phyloP scores from a whole-genome alignment of 2,329 filamentous ascomycete genomes.

The Colletotrichum nymphaeae region DNA sequence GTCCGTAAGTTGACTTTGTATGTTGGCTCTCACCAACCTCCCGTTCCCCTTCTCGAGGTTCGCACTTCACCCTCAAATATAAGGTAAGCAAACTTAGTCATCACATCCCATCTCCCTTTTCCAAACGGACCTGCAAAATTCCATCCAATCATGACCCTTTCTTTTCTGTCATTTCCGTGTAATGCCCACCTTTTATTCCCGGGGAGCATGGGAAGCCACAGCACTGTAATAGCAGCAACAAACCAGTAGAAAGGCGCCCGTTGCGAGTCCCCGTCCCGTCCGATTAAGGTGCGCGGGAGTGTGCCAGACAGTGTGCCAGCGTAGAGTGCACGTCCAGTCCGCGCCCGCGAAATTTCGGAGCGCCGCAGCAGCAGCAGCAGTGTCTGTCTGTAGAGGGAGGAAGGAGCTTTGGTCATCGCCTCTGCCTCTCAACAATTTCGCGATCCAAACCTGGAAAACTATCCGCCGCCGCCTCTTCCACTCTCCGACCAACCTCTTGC shows the following conservation, averaged over 20 bases:
- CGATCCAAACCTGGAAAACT: not conserved
- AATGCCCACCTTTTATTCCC: not conserved
- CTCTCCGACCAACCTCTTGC: not conserved
- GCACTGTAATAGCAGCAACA: not conserved
- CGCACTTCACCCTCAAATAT: not conserved
- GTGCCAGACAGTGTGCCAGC: not conserved
- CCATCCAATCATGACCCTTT: not conserved
- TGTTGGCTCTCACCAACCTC: too few species aligned
- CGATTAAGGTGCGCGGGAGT: not conserved
- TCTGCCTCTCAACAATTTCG: constrained; percentile 3
- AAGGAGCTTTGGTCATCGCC: not conserved
- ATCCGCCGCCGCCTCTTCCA: not conserved
- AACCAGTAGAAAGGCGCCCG: not conserved
- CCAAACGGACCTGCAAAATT: not conserved
- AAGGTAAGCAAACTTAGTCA: not conserved
- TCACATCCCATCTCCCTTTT: not conserved
- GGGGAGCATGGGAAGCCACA: not conserved
- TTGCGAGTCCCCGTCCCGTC: not conserved
- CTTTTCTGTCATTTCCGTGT: not conserved
- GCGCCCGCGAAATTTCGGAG: constrained; percentile 16
- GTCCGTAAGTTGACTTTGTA: too few species aligned
- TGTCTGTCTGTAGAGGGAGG: not conserved
- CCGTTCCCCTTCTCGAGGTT: not conserved
- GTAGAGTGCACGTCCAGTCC: not conserved
- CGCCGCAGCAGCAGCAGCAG: not conserved